A percentile compares a stretch with the other conserved stretches of the same genome.
Conservation (phyloP, 306 rosid genomes). For the Trifolium fragiferum region DNA sequence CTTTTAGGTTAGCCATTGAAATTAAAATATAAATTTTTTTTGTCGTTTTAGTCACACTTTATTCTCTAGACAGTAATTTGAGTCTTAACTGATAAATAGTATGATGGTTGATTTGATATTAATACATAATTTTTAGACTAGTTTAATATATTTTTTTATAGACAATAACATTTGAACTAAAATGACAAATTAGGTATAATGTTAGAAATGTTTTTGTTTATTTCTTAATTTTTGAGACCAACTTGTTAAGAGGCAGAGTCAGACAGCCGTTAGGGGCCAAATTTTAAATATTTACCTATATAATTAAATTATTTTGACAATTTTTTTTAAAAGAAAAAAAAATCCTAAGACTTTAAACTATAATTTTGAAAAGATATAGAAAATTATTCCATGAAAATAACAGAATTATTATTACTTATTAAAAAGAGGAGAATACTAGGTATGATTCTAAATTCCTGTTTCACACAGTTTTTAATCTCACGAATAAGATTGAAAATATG, state of each 20-base stretch:
- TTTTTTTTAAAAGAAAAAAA: too few species aligned
- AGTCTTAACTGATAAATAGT: neutral
- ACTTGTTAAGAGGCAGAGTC: neutral
- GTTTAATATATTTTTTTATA: neutral
- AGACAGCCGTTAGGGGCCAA: neutral
- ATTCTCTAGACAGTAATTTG: neutral
- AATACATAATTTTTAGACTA: neutral
- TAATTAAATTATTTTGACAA: neutral
- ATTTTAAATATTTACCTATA: neutral
- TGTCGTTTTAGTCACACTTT: neutral
- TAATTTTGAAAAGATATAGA: too few species aligned
- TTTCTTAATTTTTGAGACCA: neutral
- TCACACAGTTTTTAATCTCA: too few species aligned
- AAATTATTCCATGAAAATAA: too few species aligned
- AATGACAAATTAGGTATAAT: neutral
- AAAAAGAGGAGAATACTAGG: too few species aligned
- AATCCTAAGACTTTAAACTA: neutral
- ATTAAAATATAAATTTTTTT: neutral
- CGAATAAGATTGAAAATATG: too few species aligned
- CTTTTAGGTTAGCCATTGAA: neutral
- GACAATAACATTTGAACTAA: constrained; percentile 7
- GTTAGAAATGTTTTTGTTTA: neutral
- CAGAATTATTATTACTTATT: too few species aligned
- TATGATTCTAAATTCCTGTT: too few species aligned
- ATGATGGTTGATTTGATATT: neutral